Base-by-base conservation (phyloP, 2,329 filamentous ascomycete species). In the Teratosphaeria pseudoeucalypti region DNA sequence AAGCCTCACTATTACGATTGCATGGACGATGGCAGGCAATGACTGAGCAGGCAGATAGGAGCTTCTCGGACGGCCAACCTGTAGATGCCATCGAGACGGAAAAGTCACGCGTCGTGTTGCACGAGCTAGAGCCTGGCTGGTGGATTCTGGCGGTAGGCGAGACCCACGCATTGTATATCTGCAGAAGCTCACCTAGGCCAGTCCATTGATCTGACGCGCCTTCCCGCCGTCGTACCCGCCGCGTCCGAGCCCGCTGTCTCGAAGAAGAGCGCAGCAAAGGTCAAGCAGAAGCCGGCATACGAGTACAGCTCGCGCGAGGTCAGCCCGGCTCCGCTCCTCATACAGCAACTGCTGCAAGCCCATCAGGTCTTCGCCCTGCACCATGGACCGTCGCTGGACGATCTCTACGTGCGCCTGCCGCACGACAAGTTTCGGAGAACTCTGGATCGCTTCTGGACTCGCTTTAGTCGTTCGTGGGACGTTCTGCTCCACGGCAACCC, bases 251-350 rank as follows among this genome's bases (percentile, higher is more conserved):
- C 27, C n/a, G 37, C 66, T 61, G 78, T 68, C 55, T 65, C 75
- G 23, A 70, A 62, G 61, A 68, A 58, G 55, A 68, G 62, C 34
- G 34, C 58, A 26, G 56, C 37, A 2, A 67, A 67, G 52, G 55
- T 61, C 7, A 60, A 63, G 26, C 32, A 63, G 6, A 66, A 65
- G 32, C 74, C 77, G 39, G 74, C 76, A 47, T 79, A 85, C 60
- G 90, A 96, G 73, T 96, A 94, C 76, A 96, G 92, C 1, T 87
- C 89, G 3, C 85, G 91, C 62, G 94, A 99, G 74, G 85, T 99
- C 67, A 92, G 92, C 66, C 90, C 92, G 2, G 82, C 90, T 1
- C 80, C 82, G 11, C 79, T 97, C 14, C 79, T 97, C 2, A 78
- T 92, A 49, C 83, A 88, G 63, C 92, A 99, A 72, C 80, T 99